Base-by-base conservation (phyloP, 306 rosid genomes). In the Sicyos edulis region DNA sequence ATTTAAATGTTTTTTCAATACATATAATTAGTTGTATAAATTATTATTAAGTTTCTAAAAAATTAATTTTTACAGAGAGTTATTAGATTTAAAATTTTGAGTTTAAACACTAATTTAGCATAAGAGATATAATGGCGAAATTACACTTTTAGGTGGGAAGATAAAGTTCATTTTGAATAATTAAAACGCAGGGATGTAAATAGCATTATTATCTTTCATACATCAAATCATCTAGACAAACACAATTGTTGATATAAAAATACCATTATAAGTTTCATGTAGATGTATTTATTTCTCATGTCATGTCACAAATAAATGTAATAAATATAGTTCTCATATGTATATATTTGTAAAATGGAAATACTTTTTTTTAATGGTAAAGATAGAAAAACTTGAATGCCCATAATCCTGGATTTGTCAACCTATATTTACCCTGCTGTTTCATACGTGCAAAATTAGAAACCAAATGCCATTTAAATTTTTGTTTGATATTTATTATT, bases 141-240 rank as follows among this genome's bases (percentile, higher is more conserved):
- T 60, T 29, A 3, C 21, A 29, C 7, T 32, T 60, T 60, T 60
- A 60, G 47, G 67, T 60, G 67, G 32, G 32, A 29, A 29, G 20
- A 60, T 32, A 60, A 53, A 32, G 47, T 60, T 60, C 0, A 26
- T 58, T 22, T 60, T 58, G 15, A 60, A 60, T 60, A 60, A 60
- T 60, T 32, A 60, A 60, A 32, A 60, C 45, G 0, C 1, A 29
- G 12, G 32, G 45, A 29, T 8, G 21, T 32, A 32, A 60, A 60
- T 32, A 32, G 67, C 21, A 60, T 29, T 0, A 29, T 32, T 53
- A 32, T 15, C 5, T 26, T 29, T 2, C 8, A 57, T 57, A 57
- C 62, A 57, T 57, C 34, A 57, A 21, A 57, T 57, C 62, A n/a
- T n/a, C n/a, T n/a, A n/a, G n/a, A n/a, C n/a, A n/a, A n/a, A n/a